Conservation (phyloP, 257 asterid species). For the Oldenlandia corymbosa region DNA sequence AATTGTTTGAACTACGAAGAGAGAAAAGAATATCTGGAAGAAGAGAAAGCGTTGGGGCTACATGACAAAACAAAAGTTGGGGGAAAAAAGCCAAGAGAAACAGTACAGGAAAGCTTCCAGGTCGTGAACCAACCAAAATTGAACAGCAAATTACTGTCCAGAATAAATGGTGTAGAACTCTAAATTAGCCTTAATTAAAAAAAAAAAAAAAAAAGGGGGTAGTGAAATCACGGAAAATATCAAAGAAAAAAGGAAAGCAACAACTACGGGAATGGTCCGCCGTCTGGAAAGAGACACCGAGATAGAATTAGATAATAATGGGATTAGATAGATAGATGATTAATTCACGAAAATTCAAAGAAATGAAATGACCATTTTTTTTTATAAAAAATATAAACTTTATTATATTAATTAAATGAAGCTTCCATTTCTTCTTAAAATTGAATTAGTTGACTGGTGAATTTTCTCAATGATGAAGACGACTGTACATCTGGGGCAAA, state of each 20-base stretch:
- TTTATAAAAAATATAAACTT: too few relatives aligned
- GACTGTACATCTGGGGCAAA: not conserved
- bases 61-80: not conserved
- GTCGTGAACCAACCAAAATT: conserved; percentile 12
- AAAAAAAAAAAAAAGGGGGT: not conserved
- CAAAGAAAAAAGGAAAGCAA: not conserved
- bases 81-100: not conserved
- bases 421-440: not conserved
- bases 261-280: conserved; percentile 6
- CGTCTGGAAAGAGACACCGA: not conserved
- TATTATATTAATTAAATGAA: not conserved
- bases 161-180: too few relatives aligned
- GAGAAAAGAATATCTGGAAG: not conserved
- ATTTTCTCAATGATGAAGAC: not conserved
- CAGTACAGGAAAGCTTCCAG: not conserved
- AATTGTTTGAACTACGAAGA: not conserved
- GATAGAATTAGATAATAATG: not conserved
- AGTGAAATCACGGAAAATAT: not conserved
- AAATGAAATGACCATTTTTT: too few relatives aligned
- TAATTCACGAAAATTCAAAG: too few relatives aligned
- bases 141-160: not conserved
- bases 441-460: not conserved
- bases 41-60: not conserved
- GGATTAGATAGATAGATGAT: not conserved
- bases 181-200: not conserved